phyloP scores from a whole-genome alignment of 257 asterid genomes.

The Cynanchum wilfordii region DNA sequence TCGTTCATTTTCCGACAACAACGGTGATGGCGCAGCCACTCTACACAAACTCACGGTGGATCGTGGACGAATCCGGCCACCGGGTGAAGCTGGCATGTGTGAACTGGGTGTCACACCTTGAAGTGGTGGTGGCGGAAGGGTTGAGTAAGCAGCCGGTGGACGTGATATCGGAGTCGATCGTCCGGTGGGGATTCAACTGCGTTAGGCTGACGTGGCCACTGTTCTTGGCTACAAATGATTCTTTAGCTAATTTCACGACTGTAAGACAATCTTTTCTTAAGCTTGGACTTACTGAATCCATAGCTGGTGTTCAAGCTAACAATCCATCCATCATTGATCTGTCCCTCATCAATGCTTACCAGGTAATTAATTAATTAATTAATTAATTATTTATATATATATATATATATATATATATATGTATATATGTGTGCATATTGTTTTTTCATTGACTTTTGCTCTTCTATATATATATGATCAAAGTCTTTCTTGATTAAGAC shows the following conservation, averaged over 20 bases:
- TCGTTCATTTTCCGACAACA: background rate
- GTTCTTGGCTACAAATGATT: slow-evolving; percentile 65
- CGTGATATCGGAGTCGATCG: slow-evolving; percentile 47
- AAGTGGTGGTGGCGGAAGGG: slow-evolving; percentile 87
- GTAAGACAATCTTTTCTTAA: slow-evolving; percentile 70
- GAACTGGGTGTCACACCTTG: slow-evolving; percentile 93
- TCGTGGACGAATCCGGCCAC: slow-evolving; percentile 58
- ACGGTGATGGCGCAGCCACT: slow-evolving; percentile 45
- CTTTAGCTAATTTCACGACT: slow-evolving; percentile 44
- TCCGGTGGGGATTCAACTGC: slow-evolving; percentile 69
- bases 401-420: too few species aligned
- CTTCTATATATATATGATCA: too few species aligned
- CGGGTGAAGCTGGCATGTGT: slow-evolving; percentile 82
- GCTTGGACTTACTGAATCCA: slow-evolving; percentile 55
- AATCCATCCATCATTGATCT: slow-evolving; percentile 80
- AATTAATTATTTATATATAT: too few species aligned
- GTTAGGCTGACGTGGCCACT: slow-evolving; percentile 97
- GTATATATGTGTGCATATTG: too few species aligned
- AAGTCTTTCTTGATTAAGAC: background rate
- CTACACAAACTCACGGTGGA: slow-evolving; percentile 70
- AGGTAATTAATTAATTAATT: slow-evolving; percentile 35
- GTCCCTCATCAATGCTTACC: slow-evolving; percentile 66
- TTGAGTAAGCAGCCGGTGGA: slow-evolving; percentile 78
- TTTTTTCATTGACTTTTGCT: too few species aligned
- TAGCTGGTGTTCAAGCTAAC: slow-evolving; percentile 53